A percentile compares a stretch with the other conserved stretches of the same genome.
Evolutionary conservation across 108 stramenopile species (phyloP).

Genomic region (Fistulifera pelliculosa): DNA sequence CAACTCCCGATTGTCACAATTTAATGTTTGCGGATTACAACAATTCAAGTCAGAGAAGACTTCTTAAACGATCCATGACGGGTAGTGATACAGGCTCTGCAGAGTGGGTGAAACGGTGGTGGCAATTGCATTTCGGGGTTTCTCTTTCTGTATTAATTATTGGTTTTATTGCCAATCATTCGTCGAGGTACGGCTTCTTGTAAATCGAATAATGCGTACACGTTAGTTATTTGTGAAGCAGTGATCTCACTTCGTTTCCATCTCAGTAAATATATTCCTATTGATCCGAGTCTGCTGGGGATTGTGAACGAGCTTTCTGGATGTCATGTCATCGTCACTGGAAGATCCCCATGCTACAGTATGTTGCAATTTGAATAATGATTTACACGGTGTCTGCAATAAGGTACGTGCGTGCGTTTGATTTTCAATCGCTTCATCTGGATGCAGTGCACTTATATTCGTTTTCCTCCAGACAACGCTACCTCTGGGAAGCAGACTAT

Average conservation of each 20-base stretch:
- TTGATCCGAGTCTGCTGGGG: constrained; percentile 15
- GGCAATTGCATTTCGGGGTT: too few relatives aligned
- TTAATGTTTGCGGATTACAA: too few relatives aligned
- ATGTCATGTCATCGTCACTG: constrained; percentile 45
- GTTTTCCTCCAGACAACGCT: constrained; percentile 11
- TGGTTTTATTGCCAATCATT: not conserved
- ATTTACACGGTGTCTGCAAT: not conserved
- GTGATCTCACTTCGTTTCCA: not conserved
- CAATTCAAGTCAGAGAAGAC: too few relatives aligned
- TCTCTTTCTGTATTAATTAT: not conserved
- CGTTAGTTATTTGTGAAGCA: too few relatives aligned
- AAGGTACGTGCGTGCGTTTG: not conserved
- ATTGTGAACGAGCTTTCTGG: constrained; percentile 56
- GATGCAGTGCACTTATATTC: too few relatives aligned
- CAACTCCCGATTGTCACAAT: too few relatives aligned
- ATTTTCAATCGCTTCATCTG: not conserved
- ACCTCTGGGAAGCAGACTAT: constrained; percentile 42
- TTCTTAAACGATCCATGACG: too few relatives aligned
- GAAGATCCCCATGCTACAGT: constrained; percentile 34
- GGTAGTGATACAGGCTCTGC: too few relatives aligned
- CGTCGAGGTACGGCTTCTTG: not conserved
- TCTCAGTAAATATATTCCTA: constrained; percentile 60
- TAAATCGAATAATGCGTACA: too few relatives aligned
- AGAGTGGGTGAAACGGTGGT: too few relatives aligned
- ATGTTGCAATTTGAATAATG: constrained; percentile 31